Conservation (phyloP, 305 asterid genomes). For the Fraxinus xanthoxyloides region DNA sequence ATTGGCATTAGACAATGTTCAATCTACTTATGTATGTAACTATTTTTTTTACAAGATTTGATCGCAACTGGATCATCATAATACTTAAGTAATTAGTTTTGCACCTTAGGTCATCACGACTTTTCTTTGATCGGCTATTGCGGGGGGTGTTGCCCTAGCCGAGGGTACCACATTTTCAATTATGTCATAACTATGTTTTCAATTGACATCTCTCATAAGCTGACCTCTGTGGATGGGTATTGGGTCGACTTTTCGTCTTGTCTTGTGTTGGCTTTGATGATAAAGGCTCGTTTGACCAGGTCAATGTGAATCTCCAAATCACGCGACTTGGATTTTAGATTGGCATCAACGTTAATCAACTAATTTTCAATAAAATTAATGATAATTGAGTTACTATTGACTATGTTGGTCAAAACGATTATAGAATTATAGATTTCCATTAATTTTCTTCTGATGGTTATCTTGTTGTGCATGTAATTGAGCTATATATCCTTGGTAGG, state of each 20-base stretch:
- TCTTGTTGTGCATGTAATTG: too few species aligned
- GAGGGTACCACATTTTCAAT: too few species aligned
- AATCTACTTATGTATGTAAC: too few species aligned
- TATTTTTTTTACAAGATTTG: too few species aligned
- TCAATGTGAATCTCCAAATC: neutral
- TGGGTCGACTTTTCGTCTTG: neutral
- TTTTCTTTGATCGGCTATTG: neutral
- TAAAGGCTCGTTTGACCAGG: neutral
- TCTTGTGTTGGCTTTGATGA: too few species aligned
- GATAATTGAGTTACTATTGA: neutral
- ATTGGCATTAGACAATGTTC: too few species aligned
- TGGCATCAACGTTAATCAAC: neutral
- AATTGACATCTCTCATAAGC: neutral
- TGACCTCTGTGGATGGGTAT: neutral
- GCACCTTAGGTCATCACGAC: neutral
- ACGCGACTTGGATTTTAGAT: too few species aligned
- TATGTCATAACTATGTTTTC: neutral
- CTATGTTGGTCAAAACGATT: neutral
- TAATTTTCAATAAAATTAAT: neutral
- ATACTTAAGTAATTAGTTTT: too few species aligned
- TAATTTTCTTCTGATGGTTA: neutral
- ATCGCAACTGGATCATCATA: neutral
- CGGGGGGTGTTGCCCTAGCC: too few species aligned
- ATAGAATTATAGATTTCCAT: neutral
- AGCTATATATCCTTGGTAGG: neutral